Percentiles rank a stretch among this genome's conserved stretches.
Evolutionary conservation across 176 grass and related monocot genomes (phyloP).

Genomic region (Typha latifolia): DNA sequence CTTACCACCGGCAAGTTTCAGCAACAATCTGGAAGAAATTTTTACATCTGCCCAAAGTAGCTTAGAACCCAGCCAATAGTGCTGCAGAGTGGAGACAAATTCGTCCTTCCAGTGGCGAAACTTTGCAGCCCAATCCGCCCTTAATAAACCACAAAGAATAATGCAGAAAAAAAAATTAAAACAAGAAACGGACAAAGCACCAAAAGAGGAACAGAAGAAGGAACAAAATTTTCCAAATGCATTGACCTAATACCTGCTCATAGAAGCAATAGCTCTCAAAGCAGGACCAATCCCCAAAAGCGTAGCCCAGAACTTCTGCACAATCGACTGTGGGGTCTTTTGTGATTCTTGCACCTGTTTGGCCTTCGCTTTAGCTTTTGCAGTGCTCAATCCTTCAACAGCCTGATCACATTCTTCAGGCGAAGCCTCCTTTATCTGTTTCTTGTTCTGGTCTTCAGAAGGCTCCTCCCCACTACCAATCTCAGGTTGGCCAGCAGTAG

Average conservation of each 20-base stretch:
- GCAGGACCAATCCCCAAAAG: conserved; percentile 76
- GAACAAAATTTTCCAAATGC: neutral
- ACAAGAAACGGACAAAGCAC: neutral
- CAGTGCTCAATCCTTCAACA: conserved; percentile 72
- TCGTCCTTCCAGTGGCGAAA: conserved; percentile 93
- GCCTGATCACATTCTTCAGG: conserved; percentile 92
- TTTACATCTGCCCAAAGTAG: conserved; percentile 70
- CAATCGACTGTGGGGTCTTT: conserved; percentile 42
- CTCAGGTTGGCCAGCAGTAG: conserved; percentile 33
- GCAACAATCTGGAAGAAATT: conserved; percentile 85
- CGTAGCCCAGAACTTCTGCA: conserved; percentile 53
- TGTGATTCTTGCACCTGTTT: conserved; percentile 59
- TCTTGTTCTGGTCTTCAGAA: conserved; percentile 45
- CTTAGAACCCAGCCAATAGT: conserved; percentile 87
- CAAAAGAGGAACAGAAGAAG: neutral
- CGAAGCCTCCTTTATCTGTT: conserved; percentile 50
- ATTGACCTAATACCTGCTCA: conserved; percentile 60
- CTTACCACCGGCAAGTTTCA: conserved; percentile 86
- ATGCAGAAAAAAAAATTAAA: neutral
- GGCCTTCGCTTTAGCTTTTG: conserved; percentile 80
- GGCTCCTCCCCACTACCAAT: conserved; percentile 15
- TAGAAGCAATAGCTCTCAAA: conserved; percentile 62
- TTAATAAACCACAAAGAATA: conserved; percentile 19
- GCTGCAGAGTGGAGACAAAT: conserved; percentile 69
- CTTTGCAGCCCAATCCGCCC: conserved; percentile 72